These are phyloP conservation scores for Protoeuglena noctilucae DNA, from an alignment of 139 green algal genomes.

Conservation along the genomic window DNA sequence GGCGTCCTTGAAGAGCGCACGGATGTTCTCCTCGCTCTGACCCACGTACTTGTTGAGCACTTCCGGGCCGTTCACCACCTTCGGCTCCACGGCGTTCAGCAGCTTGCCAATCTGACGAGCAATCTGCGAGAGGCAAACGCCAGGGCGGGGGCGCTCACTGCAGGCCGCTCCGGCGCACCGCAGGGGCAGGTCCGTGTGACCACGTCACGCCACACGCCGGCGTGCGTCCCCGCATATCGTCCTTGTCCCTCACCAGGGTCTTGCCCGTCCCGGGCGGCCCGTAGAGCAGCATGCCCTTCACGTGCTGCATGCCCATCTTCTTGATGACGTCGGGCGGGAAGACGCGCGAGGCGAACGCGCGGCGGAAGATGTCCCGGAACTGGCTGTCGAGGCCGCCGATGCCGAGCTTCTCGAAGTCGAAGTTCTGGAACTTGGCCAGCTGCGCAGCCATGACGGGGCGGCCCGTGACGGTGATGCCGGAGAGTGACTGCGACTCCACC, in stretches of 20 bases:
- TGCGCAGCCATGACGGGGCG: conserved; percentile 51
- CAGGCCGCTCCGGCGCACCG: no score
- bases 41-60: conserved; percentile 79
- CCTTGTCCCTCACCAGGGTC: conserved; percentile 98
- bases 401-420: conserved; percentile 91
- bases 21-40: conserved; percentile 89
- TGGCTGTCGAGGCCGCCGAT: conserved; percentile 91
- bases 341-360: conserved; percentile 86
- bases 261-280: conserved; percentile 79
- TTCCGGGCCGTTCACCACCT: conserved; percentile 66
- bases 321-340: conserved; percentile 76
- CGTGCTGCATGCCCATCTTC: conserved; percentile 86
- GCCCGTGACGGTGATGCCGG: conserved; percentile 21
- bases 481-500: neutral
- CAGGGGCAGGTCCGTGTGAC: no score
- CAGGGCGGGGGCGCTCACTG: no score
- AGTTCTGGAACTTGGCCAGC: conserved; percentile 87
- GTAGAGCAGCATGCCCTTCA: conserved; percentile 78
- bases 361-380: conserved; percentile 95
- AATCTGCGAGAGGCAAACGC: no score
- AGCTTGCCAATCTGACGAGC: conserved; percentile 97
- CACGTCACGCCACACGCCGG: no score
- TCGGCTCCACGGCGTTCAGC: conserved; percentile 96
- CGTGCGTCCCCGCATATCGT: no score
- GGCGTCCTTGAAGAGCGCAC: conserved; percentile 88